Percentiles rank a stretch among this genome's conserved stretches.
Evolutionary conservation across 108 stramenopile species (phyloP).

Genomic region (Fistulifera pelliculosa): DNA sequence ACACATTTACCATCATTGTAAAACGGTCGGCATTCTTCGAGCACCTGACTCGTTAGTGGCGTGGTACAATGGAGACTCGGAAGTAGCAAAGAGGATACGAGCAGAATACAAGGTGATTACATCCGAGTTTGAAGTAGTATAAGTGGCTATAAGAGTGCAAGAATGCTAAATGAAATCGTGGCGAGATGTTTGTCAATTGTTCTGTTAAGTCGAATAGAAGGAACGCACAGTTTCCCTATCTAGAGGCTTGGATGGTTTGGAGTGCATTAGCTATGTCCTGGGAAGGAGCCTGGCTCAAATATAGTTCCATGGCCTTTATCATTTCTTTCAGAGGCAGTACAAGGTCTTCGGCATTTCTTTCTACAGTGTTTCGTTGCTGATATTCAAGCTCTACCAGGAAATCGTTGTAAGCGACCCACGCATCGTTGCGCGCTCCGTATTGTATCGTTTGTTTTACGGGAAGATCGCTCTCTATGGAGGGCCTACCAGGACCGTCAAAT

Average conservation of each 20-base stretch:
- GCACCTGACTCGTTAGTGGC: slow-evolving; percentile 54
- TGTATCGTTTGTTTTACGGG: slow-evolving; percentile 48
- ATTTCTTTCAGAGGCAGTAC: background rate
- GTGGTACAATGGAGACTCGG: slow-evolving; percentile 67
- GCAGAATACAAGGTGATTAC: slow-evolving; percentile 73
- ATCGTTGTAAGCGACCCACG: slow-evolving; percentile 60
- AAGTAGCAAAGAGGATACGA: slow-evolving; percentile 38
- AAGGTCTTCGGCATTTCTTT: background rate
- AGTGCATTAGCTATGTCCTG: too few relatives aligned
- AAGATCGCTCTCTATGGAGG: slow-evolving; percentile 45
- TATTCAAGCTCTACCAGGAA: slow-evolving; percentile 53
- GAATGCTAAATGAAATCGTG: too few relatives aligned
- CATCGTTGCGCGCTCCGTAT: slow-evolving; percentile 75
- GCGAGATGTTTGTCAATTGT: too few relatives aligned
- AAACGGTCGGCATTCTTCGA: slow-evolving; percentile 48
- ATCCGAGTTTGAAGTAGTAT: slow-evolving; percentile 61
- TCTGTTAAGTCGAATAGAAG: too few relatives aligned
- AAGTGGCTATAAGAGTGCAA: too few relatives aligned
- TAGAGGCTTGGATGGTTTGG: too few relatives aligned
- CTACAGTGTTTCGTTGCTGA: background rate
- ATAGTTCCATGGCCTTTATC: slow-evolving; percentile 2
- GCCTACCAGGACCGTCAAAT: slow-evolving; percentile 71
- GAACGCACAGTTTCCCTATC: too few relatives aligned
- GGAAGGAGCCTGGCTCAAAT: background rate
- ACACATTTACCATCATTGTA: slow-evolving; percentile 85